A percentile compares a stretch with the other conserved stretches of the same genome.
Evolutionary conservation across 169 alveolate genomes (phyloP).

Genomic region (Plasmodium reichenowi): DNA sequence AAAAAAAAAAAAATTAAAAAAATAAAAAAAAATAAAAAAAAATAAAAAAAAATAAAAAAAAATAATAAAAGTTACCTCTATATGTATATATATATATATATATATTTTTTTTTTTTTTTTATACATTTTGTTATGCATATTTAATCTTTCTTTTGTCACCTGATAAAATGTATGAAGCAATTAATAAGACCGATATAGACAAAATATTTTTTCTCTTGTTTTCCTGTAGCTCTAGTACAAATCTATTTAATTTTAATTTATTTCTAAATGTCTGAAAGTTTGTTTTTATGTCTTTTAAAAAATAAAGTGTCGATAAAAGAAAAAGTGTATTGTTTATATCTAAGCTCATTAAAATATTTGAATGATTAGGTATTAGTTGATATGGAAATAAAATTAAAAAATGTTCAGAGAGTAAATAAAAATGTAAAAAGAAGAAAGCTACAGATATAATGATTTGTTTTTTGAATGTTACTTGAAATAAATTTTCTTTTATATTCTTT

Average conservation of each 20-base stretch:
- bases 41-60: slow-evolving; percentile 13
- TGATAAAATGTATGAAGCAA: slow-evolving; percentile 67
- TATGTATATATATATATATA: background rate
- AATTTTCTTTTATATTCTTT: background rate
- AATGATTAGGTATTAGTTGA: slow-evolving; percentile 68
- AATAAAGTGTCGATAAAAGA: slow-evolving; percentile 25
- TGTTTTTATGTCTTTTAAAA: slow-evolving; percentile 36
- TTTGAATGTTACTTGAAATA: slow-evolving; percentile 11
- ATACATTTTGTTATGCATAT: background rate
- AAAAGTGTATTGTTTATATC: slow-evolving; percentile 50
- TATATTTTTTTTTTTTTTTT: background rate
- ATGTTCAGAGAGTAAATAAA: slow-evolving; percentile 42
- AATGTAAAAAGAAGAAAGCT: slow-evolving; percentile 55
- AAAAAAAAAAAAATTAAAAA: background rate
- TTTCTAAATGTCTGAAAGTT: slow-evolving; percentile 28
- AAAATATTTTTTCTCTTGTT: slow-evolving; percentile 46
- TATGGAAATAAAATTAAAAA: slow-evolving; percentile 65
- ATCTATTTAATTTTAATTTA: slow-evolving; percentile 22
- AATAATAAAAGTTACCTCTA: background rate
- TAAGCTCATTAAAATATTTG: slow-evolving; percentile 60
- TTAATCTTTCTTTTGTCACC: slow-evolving; percentile 2
- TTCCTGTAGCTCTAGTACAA: slow-evolving; percentile 33
- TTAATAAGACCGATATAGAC: slow-evolving; percentile 31
- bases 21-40: background rate
- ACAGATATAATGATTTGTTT: slow-evolving; percentile 46